A percentile compares a stretch with the other conserved stretches of the same genome.
phyloP scores from a whole-genome alignment of 306 rosid genomes.

The Trifolium dubium region DNA sequence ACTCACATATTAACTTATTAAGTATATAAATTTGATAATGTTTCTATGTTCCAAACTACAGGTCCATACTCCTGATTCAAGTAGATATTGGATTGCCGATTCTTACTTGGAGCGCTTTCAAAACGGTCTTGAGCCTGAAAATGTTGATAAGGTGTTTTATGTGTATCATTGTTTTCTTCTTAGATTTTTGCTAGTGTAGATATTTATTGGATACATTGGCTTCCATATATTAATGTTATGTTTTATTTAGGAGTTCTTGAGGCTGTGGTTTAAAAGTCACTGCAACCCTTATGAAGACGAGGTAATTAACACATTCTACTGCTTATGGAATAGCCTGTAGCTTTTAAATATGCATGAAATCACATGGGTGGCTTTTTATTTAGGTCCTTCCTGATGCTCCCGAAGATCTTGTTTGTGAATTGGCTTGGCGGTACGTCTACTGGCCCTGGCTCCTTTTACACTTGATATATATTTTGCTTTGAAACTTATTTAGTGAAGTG shows the following conservation, averaged over 20 bases:
- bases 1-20: not conserved
- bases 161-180: slow-evolving; percentile 27
- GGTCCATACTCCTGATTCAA: slow-evolving; percentile 99
- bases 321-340: slow-evolving; percentile 13
- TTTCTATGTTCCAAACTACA: slow-evolving; percentile 40
- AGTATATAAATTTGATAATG: slow-evolving; percentile 27
- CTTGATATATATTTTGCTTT: slow-evolving; percentile 19
- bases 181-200: slow-evolving; percentile 1
- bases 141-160: slow-evolving; percentile 83
- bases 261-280: slow-evolving; percentile 95
- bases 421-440: slow-evolving; percentile 88
- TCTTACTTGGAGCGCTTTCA: slow-evolving; percentile 75
- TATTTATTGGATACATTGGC: slow-evolving; percentile 14
- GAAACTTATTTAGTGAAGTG: not conserved
- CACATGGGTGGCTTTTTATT: slow-evolving; percentile 42
- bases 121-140: slow-evolving; percentile 88
- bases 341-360: slow-evolving; percentile 37
- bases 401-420: slow-evolving; percentile 84
- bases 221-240: slow-evolving; percentile 12
- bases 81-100: slow-evolving; percentile 95
- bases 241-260: slow-evolving; percentile 80
- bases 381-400: slow-evolving; percentile 99
- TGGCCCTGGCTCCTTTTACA: not conserved
- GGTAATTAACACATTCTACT: slow-evolving; percentile 51
- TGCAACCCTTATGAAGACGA: slow-evolving; percentile 93